A percentile compares a stretch with the other conserved stretches of the same genome.
phyloP scores from a whole-genome alignment of 192 early-diverging fungal species.

The Pilaira anomala region DNA sequence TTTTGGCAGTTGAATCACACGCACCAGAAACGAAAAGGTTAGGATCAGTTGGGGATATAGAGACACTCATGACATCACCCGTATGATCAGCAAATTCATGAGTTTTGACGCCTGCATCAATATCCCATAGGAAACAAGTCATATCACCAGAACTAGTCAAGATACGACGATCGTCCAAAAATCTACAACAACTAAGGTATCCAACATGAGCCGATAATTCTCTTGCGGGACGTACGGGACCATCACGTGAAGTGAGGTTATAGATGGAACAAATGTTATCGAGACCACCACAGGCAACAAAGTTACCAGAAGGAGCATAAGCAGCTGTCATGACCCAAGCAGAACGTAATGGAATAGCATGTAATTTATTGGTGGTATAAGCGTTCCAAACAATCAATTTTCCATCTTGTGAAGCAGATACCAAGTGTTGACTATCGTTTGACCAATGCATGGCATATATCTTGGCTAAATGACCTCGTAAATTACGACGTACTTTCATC shows the following conservation, averaged over 20 bases:
- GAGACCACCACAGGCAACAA: conserved; percentile 97
- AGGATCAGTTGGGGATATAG: conserved; percentile 81
- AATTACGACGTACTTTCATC: conserved; percentile 95
- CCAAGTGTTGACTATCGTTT: conserved; percentile 87
- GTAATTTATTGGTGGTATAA: conserved; percentile 96
- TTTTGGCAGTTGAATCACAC: conserved; percentile 97
- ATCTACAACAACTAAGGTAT: conserved; percentile 95
- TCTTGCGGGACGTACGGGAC: conserved; percentile 87
- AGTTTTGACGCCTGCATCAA: conserved; percentile 95
- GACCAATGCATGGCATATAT: conserved; percentile 76
- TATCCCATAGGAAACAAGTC: conserved; percentile 99
- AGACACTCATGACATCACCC: conserved; percentile 97
- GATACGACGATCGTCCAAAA: conserved; percentile 93
- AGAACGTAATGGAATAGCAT: conserved; percentile 96
- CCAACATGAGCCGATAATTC: conserved; percentile 94
- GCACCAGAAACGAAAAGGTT: conserved; percentile 96
- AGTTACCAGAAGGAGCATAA: conserved; percentile 94
- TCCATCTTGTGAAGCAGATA: conserved; percentile 97
- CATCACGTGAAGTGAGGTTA: conserved; percentile 93
- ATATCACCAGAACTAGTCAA: conserved; percentile 95
- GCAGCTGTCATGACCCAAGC: conserved; percentile 99
- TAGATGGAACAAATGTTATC: conserved; percentile 99
- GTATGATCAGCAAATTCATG: conserved; percentile 96
- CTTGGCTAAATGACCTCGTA: conserved; percentile 97
- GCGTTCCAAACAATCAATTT: conserved; percentile 99